Conservation (phyloP, 805 yeast species). For the Barnettozyma populi region DNA sequence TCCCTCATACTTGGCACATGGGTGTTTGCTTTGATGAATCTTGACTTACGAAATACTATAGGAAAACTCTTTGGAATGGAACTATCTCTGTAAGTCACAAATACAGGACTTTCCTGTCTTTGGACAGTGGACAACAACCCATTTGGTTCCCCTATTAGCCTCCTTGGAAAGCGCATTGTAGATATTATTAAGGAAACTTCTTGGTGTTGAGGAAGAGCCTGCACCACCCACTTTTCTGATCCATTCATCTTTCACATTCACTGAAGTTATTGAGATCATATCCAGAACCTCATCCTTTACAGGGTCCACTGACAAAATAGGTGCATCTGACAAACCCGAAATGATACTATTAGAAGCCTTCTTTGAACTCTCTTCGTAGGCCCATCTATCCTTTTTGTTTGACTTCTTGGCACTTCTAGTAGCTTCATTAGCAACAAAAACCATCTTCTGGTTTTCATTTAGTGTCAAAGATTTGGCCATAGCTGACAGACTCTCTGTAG, state of each 20-base stretch:
- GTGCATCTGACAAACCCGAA: slow-evolving; percentile 53
- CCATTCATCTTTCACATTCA: slow-evolving; percentile 73
- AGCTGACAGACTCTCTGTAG: slow-evolving; percentile 21
- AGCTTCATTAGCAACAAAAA: slow-evolving; percentile 72
- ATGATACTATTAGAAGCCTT: slow-evolving; percentile 52
- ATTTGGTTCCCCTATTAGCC: slow-evolving; percentile 59
- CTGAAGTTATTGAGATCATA: slow-evolving; percentile 70
- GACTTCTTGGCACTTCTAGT: slow-evolving; percentile 71
- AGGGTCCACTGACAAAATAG: slow-evolving; percentile 73
- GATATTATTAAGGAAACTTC: slow-evolving; percentile 72
- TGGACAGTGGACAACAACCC: slow-evolving; percentile 76
- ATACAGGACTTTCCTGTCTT: slow-evolving; percentile 67
- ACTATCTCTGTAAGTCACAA: slow-evolving; percentile 52
- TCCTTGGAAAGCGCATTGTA: slow-evolving; percentile 72
- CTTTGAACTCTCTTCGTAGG: slow-evolving; percentile 66
- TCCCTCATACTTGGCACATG: too few relatives aligned
- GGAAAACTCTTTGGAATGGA: too few relatives aligned
- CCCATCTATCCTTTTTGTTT: slow-evolving; percentile 73
- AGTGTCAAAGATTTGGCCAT: slow-evolving; percentile 26
- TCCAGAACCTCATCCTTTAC: slow-evolving; percentile 78
- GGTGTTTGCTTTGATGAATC: too few relatives aligned
- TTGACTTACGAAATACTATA: too few relatives aligned
- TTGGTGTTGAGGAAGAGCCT: slow-evolving; percentile 69
- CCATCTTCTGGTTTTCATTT: slow-evolving; percentile 45
- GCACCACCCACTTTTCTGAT: slow-evolving; percentile 77